phyloP scores from a whole-genome alignment of 441 rosid species.

The Aquilaria agallochum region DNA sequence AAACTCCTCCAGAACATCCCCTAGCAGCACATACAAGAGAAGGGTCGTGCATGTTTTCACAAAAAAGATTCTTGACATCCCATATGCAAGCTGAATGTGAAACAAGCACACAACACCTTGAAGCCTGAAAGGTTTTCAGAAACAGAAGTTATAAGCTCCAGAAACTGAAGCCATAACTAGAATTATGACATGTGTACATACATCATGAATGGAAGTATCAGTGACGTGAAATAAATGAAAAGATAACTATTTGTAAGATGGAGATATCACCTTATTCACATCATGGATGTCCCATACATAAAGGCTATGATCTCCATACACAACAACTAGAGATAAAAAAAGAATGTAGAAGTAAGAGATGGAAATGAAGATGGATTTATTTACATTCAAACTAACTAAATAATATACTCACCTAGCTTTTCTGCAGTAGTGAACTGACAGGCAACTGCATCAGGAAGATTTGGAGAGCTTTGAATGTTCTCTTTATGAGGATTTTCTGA shows the following conservation, averaged over 20 bases:
- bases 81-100: slow-evolving; percentile 83
- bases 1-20: slow-evolving; percentile 83
- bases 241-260: neutral
- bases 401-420: slow-evolving; percentile 53
- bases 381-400: slow-evolving; percentile 1
- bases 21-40: slow-evolving; percentile 70
- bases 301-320: slow-evolving; percentile 75
- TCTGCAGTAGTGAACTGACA: slow-evolving; percentile 70
- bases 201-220: too few relatives aligned
- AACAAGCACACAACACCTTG: slow-evolving; percentile 55
- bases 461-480: slow-evolving; percentile 21
- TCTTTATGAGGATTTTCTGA: slow-evolving; percentile 16
- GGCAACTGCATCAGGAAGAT: slow-evolving; percentile 76
- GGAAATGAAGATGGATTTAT: slow-evolving; percentile 9
- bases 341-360: slow-evolving; percentile 7
- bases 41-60: slow-evolving; percentile 75
- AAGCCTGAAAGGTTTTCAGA: slow-evolving; percentile 45
- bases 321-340: slow-evolving; percentile 58
- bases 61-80: slow-evolving; percentile 83
- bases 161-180: slow-evolving; percentile 11
- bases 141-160: slow-evolving; percentile 16
- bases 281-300: slow-evolving; percentile 72
- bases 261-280: slow-evolving; percentile 52
- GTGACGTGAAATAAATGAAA: slow-evolving; percentile 11
- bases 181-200: neutral